Conservation (phyloP, 2,329 filamentous ascomycete species). For the Fusarium miscanthi region DNA sequence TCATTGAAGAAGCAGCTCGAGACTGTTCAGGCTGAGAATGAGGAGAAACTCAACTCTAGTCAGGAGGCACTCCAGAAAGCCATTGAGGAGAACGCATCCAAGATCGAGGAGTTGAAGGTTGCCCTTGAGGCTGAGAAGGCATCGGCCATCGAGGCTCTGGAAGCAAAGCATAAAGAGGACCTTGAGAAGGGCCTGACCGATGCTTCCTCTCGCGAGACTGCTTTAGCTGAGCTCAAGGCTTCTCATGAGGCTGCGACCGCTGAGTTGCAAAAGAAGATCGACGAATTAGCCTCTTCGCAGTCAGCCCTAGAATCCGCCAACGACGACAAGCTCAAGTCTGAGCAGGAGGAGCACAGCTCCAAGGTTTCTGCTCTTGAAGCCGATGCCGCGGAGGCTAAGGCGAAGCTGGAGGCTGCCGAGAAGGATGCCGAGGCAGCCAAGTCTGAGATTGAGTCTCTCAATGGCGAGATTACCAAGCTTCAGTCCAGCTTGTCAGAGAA, state of each 20-base stretch:
- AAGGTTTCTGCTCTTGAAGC: slow-evolving; percentile 64
- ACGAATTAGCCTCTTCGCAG: slow-evolving; percentile 62
- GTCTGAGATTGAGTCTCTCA: slow-evolving; percentile 58
- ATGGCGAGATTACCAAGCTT: slow-evolving; percentile 53
- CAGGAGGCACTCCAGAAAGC: slow-evolving; percentile 53
- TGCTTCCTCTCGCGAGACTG: slow-evolving; percentile 59
- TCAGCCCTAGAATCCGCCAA: slow-evolving; percentile 58
- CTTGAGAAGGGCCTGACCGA: slow-evolving; percentile 60
- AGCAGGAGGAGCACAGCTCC: slow-evolving; percentile 57
- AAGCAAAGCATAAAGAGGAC: slow-evolving; percentile 64
- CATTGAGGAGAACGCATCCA: slow-evolving; percentile 59
- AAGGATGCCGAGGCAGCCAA: slow-evolving; percentile 57
- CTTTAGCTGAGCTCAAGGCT: slow-evolving; percentile 61
- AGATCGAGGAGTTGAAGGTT: slow-evolving; percentile 62
- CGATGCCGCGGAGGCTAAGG: slow-evolving; percentile 63
- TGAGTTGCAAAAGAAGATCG: slow-evolving; percentile 66
- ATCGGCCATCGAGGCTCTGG: slow-evolving; percentile 59
- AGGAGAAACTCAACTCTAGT: slow-evolving; percentile 49
- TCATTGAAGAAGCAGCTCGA: slow-evolving; percentile 64
- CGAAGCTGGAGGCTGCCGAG: slow-evolving; percentile 60
- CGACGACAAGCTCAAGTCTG: slow-evolving; percentile 57
- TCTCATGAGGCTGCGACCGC: slow-evolving; percentile 60
- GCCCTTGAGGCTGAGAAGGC: slow-evolving; percentile 63
- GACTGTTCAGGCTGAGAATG: slow-evolving; percentile 48
- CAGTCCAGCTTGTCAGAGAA: slow-evolving; percentile 55